Base-by-base conservation (phyloP, 768 basidiomycete genomes). In the Boletus huronensis region DNA sequence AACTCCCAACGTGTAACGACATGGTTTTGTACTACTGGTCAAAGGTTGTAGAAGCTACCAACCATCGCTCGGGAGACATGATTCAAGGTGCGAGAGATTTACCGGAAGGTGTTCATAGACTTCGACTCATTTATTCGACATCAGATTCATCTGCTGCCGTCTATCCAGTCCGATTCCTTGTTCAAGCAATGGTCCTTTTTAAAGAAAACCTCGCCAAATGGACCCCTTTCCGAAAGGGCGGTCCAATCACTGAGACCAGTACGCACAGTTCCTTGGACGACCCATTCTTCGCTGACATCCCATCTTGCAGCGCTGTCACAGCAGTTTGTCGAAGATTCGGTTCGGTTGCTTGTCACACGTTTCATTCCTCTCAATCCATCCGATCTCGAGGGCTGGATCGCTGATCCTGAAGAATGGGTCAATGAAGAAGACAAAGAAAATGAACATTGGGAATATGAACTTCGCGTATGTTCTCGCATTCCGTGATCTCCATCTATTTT, bases 331-430 rank as follows among this genome's bases (percentile, higher is more conserved):
- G 81, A 87, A 61, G 82, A 82, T 53, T 87, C 85, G 7, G 87
- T 86, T 34, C 76, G 82, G 55, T 73, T 94, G 7, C 80, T 99
- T 9, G 80, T 99, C 21, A 86, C 85, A 23, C 82, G 88, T 9
- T 87, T 96, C 64, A 85, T 99, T 68, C 92, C 91, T 13, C 75
- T 99, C 42, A 88, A 87, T 50, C 79, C 88, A 6, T 73, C 79
- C 2, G 96, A 98, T 69, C 77, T 98, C 10, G 83, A 92, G 59
- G 80, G 79, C 5, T 93, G 95, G 90, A 78, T 86, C 72, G 78
- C 80, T 16, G 92, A 95, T 66, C 93, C 95, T 0, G 96, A 99
- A 74, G 91, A 95, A 62, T 99, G 93, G 92, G 82, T 96, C 11
- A 90, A 92, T 55, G 71, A 83, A 10, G 93, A 98, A 70, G 92